Evolutionary conservation across 2,329 filamentous ascomycete species (phyloP), one percentile per base, ranked within the genome.

Genomic region (Rhytidhysteron rufulum): DNA sequence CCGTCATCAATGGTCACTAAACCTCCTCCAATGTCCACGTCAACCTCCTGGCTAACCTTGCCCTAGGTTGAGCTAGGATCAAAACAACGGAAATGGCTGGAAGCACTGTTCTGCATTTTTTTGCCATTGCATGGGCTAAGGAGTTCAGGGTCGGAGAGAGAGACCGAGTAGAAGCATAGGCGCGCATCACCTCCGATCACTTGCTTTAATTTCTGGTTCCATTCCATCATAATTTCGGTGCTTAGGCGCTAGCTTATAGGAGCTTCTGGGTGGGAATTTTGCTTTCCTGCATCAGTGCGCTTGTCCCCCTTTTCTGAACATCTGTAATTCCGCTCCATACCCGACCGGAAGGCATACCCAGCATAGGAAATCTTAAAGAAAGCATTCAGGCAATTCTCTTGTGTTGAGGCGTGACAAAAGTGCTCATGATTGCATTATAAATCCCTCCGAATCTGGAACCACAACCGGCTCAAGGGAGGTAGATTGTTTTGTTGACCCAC

Each of bases 1-100:
- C 30, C n/a, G n/a, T n/a, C 13, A 19, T 38, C 3, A 39, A 39
- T 24, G 37, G 37, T n/a, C 27, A 39, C 24, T 37, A 37, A 13
- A 16, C 35, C 24, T 13, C 24, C 7, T 27, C 24, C 13, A 7
- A 27, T n/a, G n/a, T n/a, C n/a, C n/a, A n/a, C n/a, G n/a, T n/a
- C n/a, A n/a, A n/a, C n/a, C n/a, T n/a, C n/a, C n/a, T n/a, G n/a
- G n/a, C n/a, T n/a, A n/a, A n/a, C n/a, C n/a, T n/a, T n/a, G n/a
- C n/a, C n/a, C n/a, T n/a, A n/a, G n/a, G n/a, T n/a, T n/a, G n/a
- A n/a, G n/a, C n/a, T n/a, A n/a, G n/a, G n/a, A n/a, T n/a, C n/a
- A n/a, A n/a, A n/a, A n/a, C n/a, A n/a, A n/a, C n/a, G n/a, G n/a
- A n/a, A n/a, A n/a, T n/a, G n/a, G n/a, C n/a, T n/a, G n/a, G n/a